A percentile compares a stretch with the other conserved stretches of the same genome.
phyloP scores from a whole-genome alignment of 2,329 filamentous ascomycete species.

The Neonectria faginata region DNA sequence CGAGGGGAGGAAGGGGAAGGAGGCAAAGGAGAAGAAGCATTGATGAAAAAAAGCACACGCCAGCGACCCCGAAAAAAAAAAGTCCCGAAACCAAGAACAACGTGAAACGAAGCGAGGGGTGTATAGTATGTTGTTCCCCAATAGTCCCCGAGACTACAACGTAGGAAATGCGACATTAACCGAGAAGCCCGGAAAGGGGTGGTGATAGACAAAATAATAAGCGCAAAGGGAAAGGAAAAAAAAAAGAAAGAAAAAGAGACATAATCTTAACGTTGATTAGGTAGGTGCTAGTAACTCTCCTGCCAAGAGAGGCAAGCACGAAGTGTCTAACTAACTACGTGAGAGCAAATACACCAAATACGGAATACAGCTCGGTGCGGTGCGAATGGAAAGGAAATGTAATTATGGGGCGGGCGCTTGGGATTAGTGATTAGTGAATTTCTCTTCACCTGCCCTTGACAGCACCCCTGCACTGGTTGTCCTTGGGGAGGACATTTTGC shows the following conservation, averaged over 20 bases:
- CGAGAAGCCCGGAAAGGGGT: constrained; percentile 1
- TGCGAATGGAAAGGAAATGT: background rate
- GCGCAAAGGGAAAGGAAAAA: background rate
- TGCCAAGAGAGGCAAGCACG: constrained; percentile 15
- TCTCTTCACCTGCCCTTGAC: constrained; percentile 23
- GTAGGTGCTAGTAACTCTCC: constrained; percentile 18
- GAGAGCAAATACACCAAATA: background rate
- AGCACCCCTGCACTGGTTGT: constrained; percentile 7
- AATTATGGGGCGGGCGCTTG: constrained; percentile 4
- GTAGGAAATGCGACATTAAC: background rate
- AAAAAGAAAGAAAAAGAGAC: background rate
- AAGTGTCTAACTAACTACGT: background rate
- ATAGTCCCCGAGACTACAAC: background rate
- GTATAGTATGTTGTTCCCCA: too few relatives aligned
- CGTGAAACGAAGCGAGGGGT: background rate
- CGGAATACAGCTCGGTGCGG: constrained; percentile 9
- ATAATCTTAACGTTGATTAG: constrained; percentile 14
- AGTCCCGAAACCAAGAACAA: background rate
- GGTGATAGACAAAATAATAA: background rate
- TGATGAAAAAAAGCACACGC: background rate
- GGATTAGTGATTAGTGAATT: constrained; percentile 24
- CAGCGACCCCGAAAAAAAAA: background rate
- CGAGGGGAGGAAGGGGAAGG: constrained; percentile 7
- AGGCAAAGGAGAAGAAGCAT: background rate
- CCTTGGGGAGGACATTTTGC: background rate